Evolutionary conservation across 108 stramenopile species (phyloP).

Genomic region (Cyclotella sp.): DNA sequence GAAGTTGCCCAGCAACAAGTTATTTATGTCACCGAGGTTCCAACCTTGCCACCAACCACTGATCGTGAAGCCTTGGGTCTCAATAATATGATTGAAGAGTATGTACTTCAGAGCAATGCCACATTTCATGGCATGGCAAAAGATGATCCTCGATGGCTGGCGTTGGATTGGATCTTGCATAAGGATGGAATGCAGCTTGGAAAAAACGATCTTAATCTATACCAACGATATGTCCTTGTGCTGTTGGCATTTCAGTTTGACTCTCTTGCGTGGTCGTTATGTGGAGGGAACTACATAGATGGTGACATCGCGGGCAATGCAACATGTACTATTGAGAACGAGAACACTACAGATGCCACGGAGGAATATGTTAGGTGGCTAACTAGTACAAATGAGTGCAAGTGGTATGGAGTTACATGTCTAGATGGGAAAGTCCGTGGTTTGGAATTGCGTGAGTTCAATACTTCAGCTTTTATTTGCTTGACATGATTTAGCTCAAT

Average conservation of each 20-base stretch:
- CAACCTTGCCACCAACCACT: not conserved
- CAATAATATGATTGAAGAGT: not conserved
- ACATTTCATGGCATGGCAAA: not conserved
- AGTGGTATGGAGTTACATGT: slow-evolving; percentile 20
- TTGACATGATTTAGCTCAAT: not conserved
- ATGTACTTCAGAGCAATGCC: slow-evolving; percentile 1
- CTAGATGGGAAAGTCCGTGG: not conserved
- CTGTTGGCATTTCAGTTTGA: slow-evolving; percentile 10
- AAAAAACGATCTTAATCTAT: not conserved
- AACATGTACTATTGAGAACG: not conserved
- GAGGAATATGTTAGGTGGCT: slow-evolving; percentile 4
- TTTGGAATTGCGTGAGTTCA: slow-evolving; percentile 12
- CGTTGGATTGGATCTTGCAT: slow-evolving; percentile 24
- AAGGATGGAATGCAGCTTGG: slow-evolving; percentile 15
- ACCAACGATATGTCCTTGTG: slow-evolving; percentile 10
- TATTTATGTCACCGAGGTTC: not conserved
- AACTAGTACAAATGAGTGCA: slow-evolving; percentile 9
- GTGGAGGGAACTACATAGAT: not conserved
- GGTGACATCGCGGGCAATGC: not conserved
- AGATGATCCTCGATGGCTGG: slow-evolving; percentile 14
- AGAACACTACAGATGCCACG: not conserved
- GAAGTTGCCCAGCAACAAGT: not conserved
- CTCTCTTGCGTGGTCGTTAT: not conserved
- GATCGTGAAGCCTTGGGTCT: not conserved
- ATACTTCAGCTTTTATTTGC: not conserved